Base-by-base conservation (phyloP, 495 filamentous ascomycete genomes). In the Echria macrotheca region DNA sequence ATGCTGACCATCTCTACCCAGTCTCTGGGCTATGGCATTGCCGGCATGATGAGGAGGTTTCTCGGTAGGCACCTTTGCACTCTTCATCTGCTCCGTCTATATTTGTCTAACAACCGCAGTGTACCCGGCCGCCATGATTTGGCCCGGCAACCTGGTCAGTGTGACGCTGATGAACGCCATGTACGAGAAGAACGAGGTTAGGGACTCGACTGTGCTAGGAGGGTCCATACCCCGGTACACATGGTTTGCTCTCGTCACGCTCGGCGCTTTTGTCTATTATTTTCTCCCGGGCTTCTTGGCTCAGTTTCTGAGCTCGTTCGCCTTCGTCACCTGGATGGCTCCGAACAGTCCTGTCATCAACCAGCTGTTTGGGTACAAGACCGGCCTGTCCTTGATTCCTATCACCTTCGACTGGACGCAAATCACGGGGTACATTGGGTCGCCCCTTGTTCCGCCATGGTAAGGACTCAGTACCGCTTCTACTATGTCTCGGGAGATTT, bases 101-200 rank as follows among this genome's bases (percentile, higher is more conserved):
- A 5, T 15, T 22, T 38, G 5, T 18, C 4, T 17, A 31, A 22
- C 62, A 6, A 55, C 47, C 19, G 5, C 56, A 79, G 71, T 78
- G 38, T 71, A 75, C 61, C 82, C 80, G 4, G 81, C 83, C 2
- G 76, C 84, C 7, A 86, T 88, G 82, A 87, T 89, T 52, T 89
- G 84, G 83, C 85, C 85, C 0, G 71, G 69, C 1, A 84, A 73
- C 38, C 68, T 89, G 15, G 80, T 84, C 52, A 78, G 77, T 15
- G 73, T 80, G 0, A 70, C 83, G 4, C 66, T 89, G 7, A 84
- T 89, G 69, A 78, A 79, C 39, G 82, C 82, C 12, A 81, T 88
- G 58, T 84, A 89, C 52, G 84, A 87, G 50, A 71, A 73, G 39
- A 63, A 70, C 25, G 61, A 73, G 3, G 54, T 68, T 14, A 44